Percentiles rank a stretch among this genome's conserved stretches.
Evolutionary conservation across 345 rosid species (phyloP).

Genomic region (Eucalyptus lansdowneana): DNA sequence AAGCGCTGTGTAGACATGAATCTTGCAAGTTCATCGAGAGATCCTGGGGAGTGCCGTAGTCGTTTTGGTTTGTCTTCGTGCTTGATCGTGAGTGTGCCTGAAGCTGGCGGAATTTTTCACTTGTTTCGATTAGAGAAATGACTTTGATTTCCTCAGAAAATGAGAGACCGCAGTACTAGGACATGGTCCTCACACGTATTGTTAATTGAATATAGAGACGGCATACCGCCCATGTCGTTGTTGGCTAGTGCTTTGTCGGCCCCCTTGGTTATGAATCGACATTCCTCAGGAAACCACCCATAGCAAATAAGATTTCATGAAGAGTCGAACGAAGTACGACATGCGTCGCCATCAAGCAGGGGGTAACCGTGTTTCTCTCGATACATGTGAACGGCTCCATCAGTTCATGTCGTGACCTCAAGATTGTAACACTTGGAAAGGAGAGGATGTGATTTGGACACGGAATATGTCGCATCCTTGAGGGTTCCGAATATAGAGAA

Average conservation of each 20-base stretch:
- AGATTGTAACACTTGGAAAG: neutral
- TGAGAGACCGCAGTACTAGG: neutral
- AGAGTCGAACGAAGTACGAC: neutral
- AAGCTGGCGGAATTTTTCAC: neutral
- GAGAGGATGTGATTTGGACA: neutral
- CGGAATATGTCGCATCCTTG: neutral
- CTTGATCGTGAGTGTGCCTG: neutral
- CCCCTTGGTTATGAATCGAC: neutral
- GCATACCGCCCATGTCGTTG: neutral
- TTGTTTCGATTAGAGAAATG: neutral
- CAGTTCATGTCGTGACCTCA: neutral
- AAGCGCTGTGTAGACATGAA: neutral
- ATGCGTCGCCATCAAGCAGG: neutral
- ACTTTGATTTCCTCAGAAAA: neutral
- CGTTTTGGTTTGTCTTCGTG: neutral
- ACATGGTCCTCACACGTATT: neutral
- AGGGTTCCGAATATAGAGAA: neutral
- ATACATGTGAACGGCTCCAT: neutral
- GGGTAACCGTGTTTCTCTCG: neutral
- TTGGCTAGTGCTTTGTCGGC: neutral
- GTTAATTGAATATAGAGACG: neutral
- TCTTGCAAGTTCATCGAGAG: neutral
- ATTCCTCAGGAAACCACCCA: neutral
- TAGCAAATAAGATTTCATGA: neutral
- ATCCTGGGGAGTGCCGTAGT: neutral